These are phyloP conservation scores for Plasmodium malariae DNA, from an alignment of 169 alveolate species.

Conservation along the genomic window DNA sequence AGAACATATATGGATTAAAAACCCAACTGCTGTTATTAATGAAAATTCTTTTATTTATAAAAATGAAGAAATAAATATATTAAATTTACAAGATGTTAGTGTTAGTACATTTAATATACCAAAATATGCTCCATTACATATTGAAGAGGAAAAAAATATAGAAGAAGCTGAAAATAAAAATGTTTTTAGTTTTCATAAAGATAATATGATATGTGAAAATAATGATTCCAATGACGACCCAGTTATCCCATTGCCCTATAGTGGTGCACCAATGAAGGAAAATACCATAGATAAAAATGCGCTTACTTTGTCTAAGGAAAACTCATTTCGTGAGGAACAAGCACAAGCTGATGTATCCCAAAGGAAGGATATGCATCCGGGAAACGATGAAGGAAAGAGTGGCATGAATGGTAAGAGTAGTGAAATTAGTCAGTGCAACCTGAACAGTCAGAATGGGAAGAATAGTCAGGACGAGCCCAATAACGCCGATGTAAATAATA, in stretches of 20 bases:
- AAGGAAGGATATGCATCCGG: too few relatives aligned
- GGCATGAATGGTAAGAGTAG: too few relatives aligned
- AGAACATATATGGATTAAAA: constrained; percentile 90
- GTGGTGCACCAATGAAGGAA: constrained; percentile 57
- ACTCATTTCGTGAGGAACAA: too few relatives aligned
- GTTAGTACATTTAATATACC: constrained; percentile 77
- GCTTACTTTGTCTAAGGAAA: too few relatives aligned
- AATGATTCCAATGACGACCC: constrained; percentile 70
- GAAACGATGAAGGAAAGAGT: too few relatives aligned
- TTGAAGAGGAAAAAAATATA: constrained; percentile 38
- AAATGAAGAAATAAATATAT: constrained; percentile 68
- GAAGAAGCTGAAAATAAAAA: constrained; percentile 31
- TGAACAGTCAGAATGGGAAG: too few relatives aligned
- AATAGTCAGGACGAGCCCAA: too few relatives aligned
- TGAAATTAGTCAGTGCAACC: too few relatives aligned
- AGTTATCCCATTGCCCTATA: constrained; percentile 59
- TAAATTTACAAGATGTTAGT: constrained; percentile 74
- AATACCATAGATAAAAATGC: constrained; percentile 14
- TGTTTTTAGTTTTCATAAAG: constrained; percentile 27
- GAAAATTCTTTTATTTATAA: constrained; percentile 79
- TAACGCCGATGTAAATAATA: too few relatives aligned
- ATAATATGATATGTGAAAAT: constrained; percentile 44
- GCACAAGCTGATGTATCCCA: too few relatives aligned
- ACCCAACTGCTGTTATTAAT: constrained; percentile 89
- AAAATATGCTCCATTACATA: constrained; percentile 55